phyloP scores from a whole-genome alignment of 495 filamentous ascomycete genomes.

The Staphylotrichum longicolle region DNA sequence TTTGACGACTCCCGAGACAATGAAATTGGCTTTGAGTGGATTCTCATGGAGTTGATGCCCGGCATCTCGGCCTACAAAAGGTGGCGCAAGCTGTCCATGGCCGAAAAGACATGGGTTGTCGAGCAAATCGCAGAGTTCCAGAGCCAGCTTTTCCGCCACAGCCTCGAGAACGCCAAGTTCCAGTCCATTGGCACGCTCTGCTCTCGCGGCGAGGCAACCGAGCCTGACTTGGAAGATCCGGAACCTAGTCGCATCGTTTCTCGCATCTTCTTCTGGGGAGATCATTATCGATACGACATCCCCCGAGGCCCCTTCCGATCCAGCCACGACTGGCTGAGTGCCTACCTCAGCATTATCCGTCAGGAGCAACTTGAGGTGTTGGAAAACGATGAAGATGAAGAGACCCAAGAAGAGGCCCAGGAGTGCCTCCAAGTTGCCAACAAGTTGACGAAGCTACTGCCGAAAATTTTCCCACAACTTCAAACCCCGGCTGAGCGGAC shows the following conservation, averaged over 20 bases:
- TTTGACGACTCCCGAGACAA: slow-evolving; percentile 48
- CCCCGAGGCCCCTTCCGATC: slow-evolving; percentile 32
- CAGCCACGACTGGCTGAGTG: slow-evolving; percentile 34
- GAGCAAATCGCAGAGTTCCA: slow-evolving; percentile 41
- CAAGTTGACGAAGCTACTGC: slow-evolving; percentile 22
- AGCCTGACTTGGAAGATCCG: slow-evolving; percentile 1
- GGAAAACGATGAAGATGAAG: slow-evolving; percentile 21
- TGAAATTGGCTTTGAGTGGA: slow-evolving; percentile 59
- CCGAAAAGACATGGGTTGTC: slow-evolving; percentile 39
- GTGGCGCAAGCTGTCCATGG: slow-evolving; percentile 42
- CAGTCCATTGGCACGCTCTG: slow-evolving; percentile 39
- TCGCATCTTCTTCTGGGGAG: slow-evolving; percentile 31
- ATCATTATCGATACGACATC: no score
- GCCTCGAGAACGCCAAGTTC: slow-evolving; percentile 29
- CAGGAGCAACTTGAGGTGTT: slow-evolving; percentile 24
- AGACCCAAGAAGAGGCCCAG: slow-evolving; percentile 24
- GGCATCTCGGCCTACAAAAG: slow-evolving; percentile 42
- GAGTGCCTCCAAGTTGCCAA: slow-evolving; percentile 9
- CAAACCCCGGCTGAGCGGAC: no score
- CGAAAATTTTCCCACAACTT: slow-evolving; percentile 22
- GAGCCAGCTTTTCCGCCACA: slow-evolving; percentile 31
- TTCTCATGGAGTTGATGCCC: slow-evolving; percentile 51
- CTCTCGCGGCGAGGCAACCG: no score
- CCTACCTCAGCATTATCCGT: slow-evolving; percentile 30
- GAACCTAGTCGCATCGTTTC: slow-evolving; percentile 31